These are phyloP conservation scores for Suillus fuscotomentosus DNA, from an alignment of 768 basidiomycete species.

Conservation along the genomic window DNA sequence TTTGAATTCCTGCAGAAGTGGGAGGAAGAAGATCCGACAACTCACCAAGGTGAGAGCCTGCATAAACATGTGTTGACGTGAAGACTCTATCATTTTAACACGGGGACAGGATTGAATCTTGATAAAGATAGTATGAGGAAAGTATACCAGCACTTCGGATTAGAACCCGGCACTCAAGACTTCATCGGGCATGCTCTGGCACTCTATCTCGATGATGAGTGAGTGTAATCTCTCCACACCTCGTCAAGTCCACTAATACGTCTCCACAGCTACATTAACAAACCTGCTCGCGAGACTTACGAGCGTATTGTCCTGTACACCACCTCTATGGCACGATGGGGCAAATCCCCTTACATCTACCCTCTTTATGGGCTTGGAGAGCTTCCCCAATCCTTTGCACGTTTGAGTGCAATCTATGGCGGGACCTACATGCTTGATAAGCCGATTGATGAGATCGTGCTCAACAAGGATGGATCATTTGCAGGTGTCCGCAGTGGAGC, in stretches of 20 bases:
- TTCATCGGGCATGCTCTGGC: constrained; percentile 99
- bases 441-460: constrained; percentile 85
- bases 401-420: constrained; percentile 97
- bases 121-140: constrained; percentile 91
- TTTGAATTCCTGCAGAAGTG: constrained; percentile 95
- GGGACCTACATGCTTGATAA: constrained; percentile 99
- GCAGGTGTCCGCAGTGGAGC: constrained; percentile 85
- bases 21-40: constrained; percentile 94
- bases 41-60: constrained; percentile 80
- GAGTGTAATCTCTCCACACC: constrained; percentile 31
- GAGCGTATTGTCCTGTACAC: constrained; percentile 97
- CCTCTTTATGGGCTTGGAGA: constrained; percentile 98
- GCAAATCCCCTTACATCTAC: constrained; percentile 99
- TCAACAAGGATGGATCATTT: constrained; percentile 83
- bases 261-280: constrained; percentile 77
- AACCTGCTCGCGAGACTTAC: constrained; percentile 87
- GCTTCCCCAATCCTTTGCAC: constrained; percentile 97
- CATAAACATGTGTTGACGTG: not conserved
- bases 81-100: constrained; percentile 1
- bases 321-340: constrained; percentile 97
- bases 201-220: constrained; percentile 97
- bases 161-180: constrained; percentile 97
- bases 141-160: constrained; percentile 95
- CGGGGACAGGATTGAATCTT: constrained; percentile 69
- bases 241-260: constrained; percentile 8